phyloP scores from a whole-genome alignment of 805 yeast species.

The Zygosaccharomyces lentus region DNA sequence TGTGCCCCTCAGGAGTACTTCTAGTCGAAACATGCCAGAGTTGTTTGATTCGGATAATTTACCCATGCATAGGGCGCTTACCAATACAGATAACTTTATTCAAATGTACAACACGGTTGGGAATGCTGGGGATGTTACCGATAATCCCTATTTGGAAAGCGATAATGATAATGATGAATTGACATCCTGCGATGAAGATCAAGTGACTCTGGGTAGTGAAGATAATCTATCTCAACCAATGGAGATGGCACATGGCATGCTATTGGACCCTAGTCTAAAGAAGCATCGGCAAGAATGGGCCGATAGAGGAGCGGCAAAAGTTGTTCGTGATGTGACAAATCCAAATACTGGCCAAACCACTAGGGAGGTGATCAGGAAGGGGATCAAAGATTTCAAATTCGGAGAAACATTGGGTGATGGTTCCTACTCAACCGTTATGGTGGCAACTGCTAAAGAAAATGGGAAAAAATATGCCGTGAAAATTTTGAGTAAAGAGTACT shows the following conservation, averaged over 20 bases:
- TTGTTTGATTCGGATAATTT: constrained; percentile 10
- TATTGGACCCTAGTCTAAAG: constrained; percentile 21
- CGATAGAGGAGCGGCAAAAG: constrained; percentile 55
- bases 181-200: not conserved
- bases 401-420: constrained; percentile 93
- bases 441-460: constrained; percentile 76
- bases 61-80: constrained; percentile 28
- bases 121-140: not conserved
- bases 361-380: constrained; percentile 49
- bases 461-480: constrained; percentile 75
- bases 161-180: not conserved
- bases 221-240: constrained; percentile 1
- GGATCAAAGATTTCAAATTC: constrained; percentile 81
- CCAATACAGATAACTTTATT: constrained; percentile 33
- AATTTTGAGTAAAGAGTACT: constrained; percentile 69
- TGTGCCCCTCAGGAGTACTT: constrained; percentile 19
- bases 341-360: constrained; percentile 45
- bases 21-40: constrained; percentile 24
- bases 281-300: constrained; percentile 45
- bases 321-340: constrained; percentile 43
- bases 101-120: constrained; percentile 16
- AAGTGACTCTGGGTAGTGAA: not conserved
- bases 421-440: constrained; percentile 86
- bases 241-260: constrained; percentile 17
- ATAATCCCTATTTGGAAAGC: not conserved